phyloP scores from a whole-genome alignment of 129 eudicot species.

The Lonicera japonica region DNA sequence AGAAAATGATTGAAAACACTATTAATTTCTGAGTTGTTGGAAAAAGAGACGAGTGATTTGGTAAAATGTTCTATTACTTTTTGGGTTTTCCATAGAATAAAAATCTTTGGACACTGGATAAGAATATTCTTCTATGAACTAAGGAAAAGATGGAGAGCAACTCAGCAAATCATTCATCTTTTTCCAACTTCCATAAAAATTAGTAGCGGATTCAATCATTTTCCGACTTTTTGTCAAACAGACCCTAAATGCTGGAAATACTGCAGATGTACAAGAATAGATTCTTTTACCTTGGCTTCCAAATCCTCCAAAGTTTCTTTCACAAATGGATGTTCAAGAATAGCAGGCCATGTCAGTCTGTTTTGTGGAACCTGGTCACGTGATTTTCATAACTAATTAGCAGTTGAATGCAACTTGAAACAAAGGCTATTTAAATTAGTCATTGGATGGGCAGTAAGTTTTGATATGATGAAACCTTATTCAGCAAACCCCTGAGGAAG shows the following conservation, averaged over 20 bases:
- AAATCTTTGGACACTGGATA: too few relatives aligned
- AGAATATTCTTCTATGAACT: too few relatives aligned
- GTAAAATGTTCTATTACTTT: too few relatives aligned
- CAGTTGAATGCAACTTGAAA: conserved; percentile 3
- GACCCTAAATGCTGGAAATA: background rate
- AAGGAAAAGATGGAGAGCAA: too few relatives aligned
- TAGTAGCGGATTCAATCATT: too few relatives aligned
- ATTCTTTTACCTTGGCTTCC: conserved; percentile 44
- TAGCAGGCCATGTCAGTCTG: conserved; percentile 95
- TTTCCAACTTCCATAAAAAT: too few relatives aligned
- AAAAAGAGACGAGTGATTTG: too few relatives aligned
- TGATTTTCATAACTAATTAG: conserved; percentile 5
- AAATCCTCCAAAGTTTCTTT: conserved; percentile 55
- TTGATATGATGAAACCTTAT: conserved; percentile 65
- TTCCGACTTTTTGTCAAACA: too few relatives aligned
- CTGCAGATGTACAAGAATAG: background rate
- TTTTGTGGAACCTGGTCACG: conserved; percentile 74
- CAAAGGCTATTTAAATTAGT: background rate
- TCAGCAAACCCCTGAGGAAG: conserved; percentile 88
- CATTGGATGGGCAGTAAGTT: conserved; percentile 4
- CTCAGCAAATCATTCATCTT: too few relatives aligned
- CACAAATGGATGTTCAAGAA: conserved; percentile 94
- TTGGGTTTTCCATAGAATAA: too few relatives aligned
- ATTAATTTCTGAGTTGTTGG: too few relatives aligned
- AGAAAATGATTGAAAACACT: too few relatives aligned